A percentile compares a stretch with the other conserved stretches of the same genome.
Evolutionary conservation across 2,329 filamentous ascomycete genomes (phyloP).

Genomic region (Arthrobotrys pseudoclavata): DNA sequence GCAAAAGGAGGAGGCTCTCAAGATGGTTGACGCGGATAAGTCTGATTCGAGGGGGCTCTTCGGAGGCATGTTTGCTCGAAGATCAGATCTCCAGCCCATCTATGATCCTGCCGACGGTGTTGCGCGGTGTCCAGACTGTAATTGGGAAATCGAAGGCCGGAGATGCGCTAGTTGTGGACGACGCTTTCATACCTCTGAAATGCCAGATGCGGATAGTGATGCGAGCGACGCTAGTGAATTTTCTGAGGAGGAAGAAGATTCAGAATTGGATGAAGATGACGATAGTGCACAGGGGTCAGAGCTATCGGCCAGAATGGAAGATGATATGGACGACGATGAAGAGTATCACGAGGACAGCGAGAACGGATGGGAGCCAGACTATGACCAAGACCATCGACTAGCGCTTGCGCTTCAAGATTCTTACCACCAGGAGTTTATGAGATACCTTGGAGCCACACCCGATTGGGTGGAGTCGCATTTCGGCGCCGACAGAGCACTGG

Average conservation of each 20-base stretch:
- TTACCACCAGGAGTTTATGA: conserved; percentile 59
- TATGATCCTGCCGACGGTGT: conserved; percentile 62
- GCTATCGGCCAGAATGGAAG: conserved; percentile 28
- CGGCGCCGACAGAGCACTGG: conserved; percentile 44
- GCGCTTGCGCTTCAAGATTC: conserved; percentile 58
- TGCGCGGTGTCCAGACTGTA: conserved; percentile 62
- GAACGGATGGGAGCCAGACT: conserved; percentile 47
- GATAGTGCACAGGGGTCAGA: conserved; percentile 37
- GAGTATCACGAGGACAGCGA: conserved; percentile 52
- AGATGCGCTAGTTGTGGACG: conserved; percentile 60
- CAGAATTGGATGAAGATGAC: conserved; percentile 48
- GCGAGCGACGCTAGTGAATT: conserved; percentile 50
- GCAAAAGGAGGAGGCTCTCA: conserved; percentile 61
- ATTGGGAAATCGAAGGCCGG: conserved; percentile 62
- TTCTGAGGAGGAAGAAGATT: conserved; percentile 40
- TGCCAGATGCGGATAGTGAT: conserved; percentile 53
- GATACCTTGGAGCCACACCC: conserved; percentile 38
- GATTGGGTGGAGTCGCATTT: conserved; percentile 54
- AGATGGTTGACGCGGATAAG: conserved; percentile 61
- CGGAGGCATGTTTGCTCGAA: conserved; percentile 61
- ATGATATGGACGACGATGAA: conserved; percentile 60
- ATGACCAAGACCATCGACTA: conserved; percentile 47
- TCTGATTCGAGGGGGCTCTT: conserved; percentile 60
- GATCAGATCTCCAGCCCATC: conserved; percentile 42
- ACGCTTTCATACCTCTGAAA: conserved; percentile 51